Evolutionary conservation across 495 filamentous ascomycete species (phyloP).

Genomic region (Daldinia loculata): DNA sequence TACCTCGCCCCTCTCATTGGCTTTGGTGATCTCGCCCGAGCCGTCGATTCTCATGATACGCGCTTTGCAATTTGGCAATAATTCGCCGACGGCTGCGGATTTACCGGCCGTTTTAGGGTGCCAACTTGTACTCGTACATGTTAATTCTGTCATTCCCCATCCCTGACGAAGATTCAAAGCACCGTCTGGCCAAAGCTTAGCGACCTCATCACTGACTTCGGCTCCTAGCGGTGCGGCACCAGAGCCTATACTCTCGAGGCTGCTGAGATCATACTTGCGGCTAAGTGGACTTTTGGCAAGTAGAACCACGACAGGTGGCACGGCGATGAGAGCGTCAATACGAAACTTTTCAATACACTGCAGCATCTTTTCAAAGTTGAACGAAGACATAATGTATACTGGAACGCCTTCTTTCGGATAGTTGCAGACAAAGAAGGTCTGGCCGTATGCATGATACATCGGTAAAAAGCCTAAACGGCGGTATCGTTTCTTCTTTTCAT

Average conservation of each 20-base stretch:
- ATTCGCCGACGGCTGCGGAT: conserved; percentile 66
- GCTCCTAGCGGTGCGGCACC: conserved; percentile 72
- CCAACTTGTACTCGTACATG: conserved; percentile 70
- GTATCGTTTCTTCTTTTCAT: conserved; percentile 43
- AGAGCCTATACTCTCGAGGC: conserved; percentile 62
- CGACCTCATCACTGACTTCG: conserved; percentile 68
- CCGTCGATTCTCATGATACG: conserved; percentile 63
- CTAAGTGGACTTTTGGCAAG: conserved; percentile 75
- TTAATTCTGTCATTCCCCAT: conserved; percentile 87
- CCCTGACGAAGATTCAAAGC: conserved; percentile 72
- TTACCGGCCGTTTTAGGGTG: conserved; percentile 56
- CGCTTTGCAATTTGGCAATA: conserved; percentile 72
- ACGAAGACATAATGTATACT: conserved; percentile 77
- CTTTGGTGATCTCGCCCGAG: conserved; percentile 48
- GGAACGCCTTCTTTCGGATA: conserved; percentile 51
- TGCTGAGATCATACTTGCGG: conserved; percentile 73
- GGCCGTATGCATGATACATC: conserved; percentile 75
- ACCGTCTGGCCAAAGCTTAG: conserved; percentile 65
- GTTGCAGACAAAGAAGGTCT: conserved; percentile 56
- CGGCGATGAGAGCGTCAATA: conserved; percentile 68
- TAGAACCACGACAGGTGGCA: conserved; percentile 75
- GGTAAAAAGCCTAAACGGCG: conserved; percentile 67
- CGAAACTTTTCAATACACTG: conserved; percentile 71
- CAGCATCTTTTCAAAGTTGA: conserved; percentile 76
- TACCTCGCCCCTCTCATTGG: conserved; percentile 67